Evolutionary conservation across 768 basidiomycete genomes (phyloP).

Genomic region (Hericium alpestre): DNA sequence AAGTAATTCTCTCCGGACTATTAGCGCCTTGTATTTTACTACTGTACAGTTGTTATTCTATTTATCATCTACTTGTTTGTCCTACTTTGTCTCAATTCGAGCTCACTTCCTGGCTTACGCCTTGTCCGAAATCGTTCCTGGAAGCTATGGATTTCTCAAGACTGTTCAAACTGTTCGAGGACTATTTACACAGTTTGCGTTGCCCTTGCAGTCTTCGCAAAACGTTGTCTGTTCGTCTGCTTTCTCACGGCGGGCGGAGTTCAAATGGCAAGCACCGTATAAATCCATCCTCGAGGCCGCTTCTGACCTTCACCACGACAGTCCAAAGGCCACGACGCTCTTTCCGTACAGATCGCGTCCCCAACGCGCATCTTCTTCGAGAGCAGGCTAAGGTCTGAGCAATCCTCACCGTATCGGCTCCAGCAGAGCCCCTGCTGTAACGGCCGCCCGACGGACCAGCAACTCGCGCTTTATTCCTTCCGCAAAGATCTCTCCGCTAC

Average conservation of each 20-base stretch:
- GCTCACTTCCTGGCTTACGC: too few species aligned
- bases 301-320: neutral
- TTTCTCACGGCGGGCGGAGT: too few species aligned
- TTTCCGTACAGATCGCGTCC: neutral
- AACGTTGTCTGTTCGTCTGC: too few species aligned
- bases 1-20: slow-evolving; percentile 8
- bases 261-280: too few species aligned
- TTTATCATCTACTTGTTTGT: slow-evolving; percentile 1
- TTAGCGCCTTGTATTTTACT: slow-evolving; percentile 4
- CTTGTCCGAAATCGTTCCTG: too few species aligned
- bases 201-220: too few species aligned
- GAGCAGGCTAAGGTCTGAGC: neutral
- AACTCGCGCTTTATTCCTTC: neutral
- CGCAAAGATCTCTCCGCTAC: too few species aligned
- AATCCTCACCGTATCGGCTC: neutral
- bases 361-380: neutral
- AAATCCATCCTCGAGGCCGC: too few species aligned
- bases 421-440: neutral
- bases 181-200: too few species aligned
- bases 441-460: neutral
- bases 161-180: too few species aligned
- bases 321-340: neutral
- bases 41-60: slow-evolving; percentile 2
- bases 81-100: neutral
- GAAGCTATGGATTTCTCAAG: too few species aligned